Conservation (phyloP, 768 basidiomycete genomes). For the Wakefieldia striispora region DNA sequence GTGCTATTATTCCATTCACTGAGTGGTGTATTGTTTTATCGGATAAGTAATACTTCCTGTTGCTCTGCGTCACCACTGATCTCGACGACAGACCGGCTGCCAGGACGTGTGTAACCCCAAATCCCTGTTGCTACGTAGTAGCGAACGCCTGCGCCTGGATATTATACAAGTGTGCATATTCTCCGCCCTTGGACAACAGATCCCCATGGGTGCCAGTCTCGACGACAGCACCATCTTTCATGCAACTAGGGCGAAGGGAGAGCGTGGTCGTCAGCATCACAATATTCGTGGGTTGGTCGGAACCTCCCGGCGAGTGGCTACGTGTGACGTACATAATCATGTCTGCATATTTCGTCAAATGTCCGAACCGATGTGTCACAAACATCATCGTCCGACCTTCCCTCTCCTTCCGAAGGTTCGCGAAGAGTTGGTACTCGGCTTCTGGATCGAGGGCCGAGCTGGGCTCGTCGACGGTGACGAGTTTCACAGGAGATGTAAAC, state of each 20-base stretch:
- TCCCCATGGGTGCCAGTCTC: conserved; percentile 35
- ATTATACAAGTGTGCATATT: conserved; percentile 35
- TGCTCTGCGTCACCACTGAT: no score
- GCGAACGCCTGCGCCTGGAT: conserved; percentile 32
- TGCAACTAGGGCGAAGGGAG: conserved; percentile 26
- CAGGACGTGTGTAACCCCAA: no score
- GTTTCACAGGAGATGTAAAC: conserved; percentile 26
- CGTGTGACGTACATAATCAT: conserved; percentile 26
- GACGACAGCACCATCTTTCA: conserved; percentile 32
- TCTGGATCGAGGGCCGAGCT: conserved; percentile 38
- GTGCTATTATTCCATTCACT: no score
- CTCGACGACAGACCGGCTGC: no score
- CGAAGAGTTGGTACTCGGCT: conserved; percentile 33
- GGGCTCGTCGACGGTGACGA: conserved; percentile 38
- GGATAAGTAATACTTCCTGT: no score
- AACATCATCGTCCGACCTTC: conserved; percentile 40
- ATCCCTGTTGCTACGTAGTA: background rate
- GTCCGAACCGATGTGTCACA: conserved; percentile 40
- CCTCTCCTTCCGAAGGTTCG: conserved; percentile 23
- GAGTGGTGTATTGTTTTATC: no score
- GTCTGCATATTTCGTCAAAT: conserved; percentile 37
- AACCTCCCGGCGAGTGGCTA: no score
- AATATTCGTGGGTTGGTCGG: no score
- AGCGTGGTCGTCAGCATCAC: no score
- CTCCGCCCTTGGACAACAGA: conserved; percentile 28